Conservation (phyloP, 2,329 filamentous ascomycete species). For the Pseudogymnoascus sp. region DNA sequence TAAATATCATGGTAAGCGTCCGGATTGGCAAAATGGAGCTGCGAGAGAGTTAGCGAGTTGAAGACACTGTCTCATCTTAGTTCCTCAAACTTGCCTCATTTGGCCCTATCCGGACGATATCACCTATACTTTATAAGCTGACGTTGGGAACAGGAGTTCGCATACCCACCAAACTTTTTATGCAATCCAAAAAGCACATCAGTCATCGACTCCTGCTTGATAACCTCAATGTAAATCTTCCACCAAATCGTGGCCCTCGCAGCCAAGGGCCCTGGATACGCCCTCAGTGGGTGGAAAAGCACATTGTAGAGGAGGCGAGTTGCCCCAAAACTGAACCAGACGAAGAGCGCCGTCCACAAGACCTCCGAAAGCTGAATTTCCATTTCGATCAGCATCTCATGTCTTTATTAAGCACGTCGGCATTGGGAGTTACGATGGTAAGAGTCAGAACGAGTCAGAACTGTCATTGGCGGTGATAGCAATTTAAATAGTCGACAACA, state of each 20-base stretch:
- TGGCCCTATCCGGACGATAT: slow-evolving; percentile 22
- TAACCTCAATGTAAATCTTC: not conserved
- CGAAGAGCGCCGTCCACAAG: not conserved
- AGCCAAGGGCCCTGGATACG: slow-evolving; percentile 5
- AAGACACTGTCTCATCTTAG: not conserved
- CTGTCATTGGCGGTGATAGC: not conserved
- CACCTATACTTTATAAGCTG: slow-evolving; percentile 16
- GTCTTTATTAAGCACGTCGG: not conserved
- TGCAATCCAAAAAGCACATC: slow-evolving; percentile 19
- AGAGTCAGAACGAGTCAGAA: not conserved
- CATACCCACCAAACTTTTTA: slow-evolving; percentile 19
- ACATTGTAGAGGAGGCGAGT: slow-evolving; percentile 9
- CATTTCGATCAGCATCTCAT: not conserved
- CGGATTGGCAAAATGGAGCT: slow-evolving; percentile 34
- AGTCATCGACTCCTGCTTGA: slow-evolving; percentile 15
- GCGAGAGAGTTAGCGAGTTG: not conserved
- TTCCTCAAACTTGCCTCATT: slow-evolving; percentile 18
- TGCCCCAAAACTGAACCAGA: not conserved
- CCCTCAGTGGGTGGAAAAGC: slow-evolving; percentile 10
- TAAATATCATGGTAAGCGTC: slow-evolving; percentile 34
- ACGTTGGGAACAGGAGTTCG: not conserved
- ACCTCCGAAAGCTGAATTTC: not conserved
- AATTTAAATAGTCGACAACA: not conserved
- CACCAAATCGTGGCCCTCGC: slow-evolving; percentile 10
- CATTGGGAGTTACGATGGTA: not conserved